These are phyloP conservation scores for Exophiala oligosperma DNA, from an alignment of 2,329 filamentous ascomycete genomes.

Conservation along the genomic window DNA sequence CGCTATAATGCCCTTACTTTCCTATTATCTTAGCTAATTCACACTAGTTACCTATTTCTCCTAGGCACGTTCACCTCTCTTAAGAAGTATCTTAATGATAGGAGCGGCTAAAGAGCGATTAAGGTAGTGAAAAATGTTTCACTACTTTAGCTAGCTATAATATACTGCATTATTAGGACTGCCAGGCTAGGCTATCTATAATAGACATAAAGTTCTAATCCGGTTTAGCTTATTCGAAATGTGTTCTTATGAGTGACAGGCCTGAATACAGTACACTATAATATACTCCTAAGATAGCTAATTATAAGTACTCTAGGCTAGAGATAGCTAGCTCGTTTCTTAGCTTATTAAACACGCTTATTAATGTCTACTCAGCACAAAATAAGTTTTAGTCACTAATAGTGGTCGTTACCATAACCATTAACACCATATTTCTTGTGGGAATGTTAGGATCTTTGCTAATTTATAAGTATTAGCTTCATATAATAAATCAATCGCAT, in stretches of 20 bases:
- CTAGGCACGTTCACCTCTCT: slow-evolving; percentile 52
- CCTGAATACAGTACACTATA: not conserved
- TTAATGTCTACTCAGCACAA: slow-evolving; percentile 51
- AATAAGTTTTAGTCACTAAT: slow-evolving; percentile 41
- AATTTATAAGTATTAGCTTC: not conserved
- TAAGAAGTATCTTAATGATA: slow-evolving; percentile 30
- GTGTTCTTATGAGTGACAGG: slow-evolving; percentile 38
- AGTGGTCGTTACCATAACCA: not conserved
- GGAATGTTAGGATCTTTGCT: not conserved
- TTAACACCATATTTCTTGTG: not conserved
- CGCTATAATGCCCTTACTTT: slow-evolving; percentile 44
- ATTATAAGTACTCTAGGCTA: slow-evolving; percentile 24
- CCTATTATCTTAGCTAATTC: slow-evolving; percentile 48
- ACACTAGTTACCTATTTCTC: slow-evolving; percentile 53
- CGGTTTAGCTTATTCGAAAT: slow-evolving; percentile 54
- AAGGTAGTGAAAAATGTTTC: slow-evolving; percentile 37
- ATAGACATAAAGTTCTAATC: slow-evolving; percentile 46
- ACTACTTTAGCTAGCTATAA: slow-evolving; percentile 44
- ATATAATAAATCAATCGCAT: not conserved
- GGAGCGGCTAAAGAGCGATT: slow-evolving; percentile 30
- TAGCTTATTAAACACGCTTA: slow-evolving; percentile 49
- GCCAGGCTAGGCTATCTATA: slow-evolving; percentile 45
- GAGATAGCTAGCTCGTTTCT: slow-evolving; percentile 48
- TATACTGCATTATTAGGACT: slow-evolving; percentile 42
- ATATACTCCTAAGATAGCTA: not conserved